Base-by-base conservation (phyloP, 305 asterid genomes). In the Ajuga reptans region DNA sequence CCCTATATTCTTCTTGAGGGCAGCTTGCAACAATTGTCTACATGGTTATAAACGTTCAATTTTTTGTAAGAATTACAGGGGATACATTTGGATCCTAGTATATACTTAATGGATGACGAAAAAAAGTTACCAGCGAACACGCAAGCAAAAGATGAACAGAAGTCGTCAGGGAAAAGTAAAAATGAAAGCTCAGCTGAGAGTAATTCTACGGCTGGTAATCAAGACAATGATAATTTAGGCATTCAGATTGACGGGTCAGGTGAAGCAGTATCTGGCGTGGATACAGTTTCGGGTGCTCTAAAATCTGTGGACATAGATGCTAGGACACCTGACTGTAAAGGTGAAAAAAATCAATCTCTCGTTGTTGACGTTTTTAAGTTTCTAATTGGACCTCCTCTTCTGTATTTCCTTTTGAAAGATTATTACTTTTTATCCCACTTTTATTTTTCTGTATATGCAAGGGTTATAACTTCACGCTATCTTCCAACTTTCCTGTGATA, bases 11-110 rank as follows among this genome's bases (percentile, higher is more conserved):
- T 29, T 66, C 53, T 74, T 63, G 34, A 18, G 39, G 12, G 45
- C 31, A 63, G 43, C 61, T 45, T 55, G 39, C 57, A 31, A 21
- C 31, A 50, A 3, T 5, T 45, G n/a, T 29, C 29, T 31, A n/a
- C 62, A 72, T 57, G 64, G 75, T 76, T 71, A 53, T 65, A 18
- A 45, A 49, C 45, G 62, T 68, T 58, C 47, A 9, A 4, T 36
- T 75, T 47, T 62, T 43, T 64, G 45, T 46, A 47, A 62, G 47
- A 64, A 75, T 70, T 77, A 57, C 95, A 93, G 97, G 99, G 96
- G 64, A 91, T 87, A 81, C 97, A 93, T 86, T 83, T 93, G 88
- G 97, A 89, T 83, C 99, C 97, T 29, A 93, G 96, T 80, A 93
- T 93, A 64, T 93, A 93, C 79, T 80, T 91, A 60, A 91, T 93